phyloP scores from a whole-genome alignment of 352 stramenopile species.

The Pythium phragmiticola region DNA sequence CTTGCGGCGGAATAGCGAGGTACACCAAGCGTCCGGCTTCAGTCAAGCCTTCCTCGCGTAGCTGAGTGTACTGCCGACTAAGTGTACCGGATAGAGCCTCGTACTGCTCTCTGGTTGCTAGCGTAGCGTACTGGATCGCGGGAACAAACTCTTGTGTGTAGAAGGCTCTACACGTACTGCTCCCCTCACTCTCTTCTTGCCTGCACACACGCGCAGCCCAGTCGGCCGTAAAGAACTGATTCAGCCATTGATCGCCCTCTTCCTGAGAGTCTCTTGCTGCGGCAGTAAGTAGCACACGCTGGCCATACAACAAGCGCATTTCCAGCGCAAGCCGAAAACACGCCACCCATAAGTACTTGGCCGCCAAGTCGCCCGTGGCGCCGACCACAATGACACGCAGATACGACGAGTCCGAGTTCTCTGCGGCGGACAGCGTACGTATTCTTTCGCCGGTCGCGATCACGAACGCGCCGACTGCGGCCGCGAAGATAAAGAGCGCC shows the following conservation, averaged over 20 bases:
- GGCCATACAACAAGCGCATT: background rate
- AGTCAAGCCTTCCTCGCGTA: background rate
- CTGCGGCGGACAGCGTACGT: background rate
- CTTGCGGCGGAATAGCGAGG: constrained; percentile 70
- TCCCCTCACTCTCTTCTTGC: constrained; percentile 1
- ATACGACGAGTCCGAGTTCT: background rate
- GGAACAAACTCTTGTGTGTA: constrained; percentile 35
- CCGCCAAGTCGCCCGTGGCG: constrained; percentile 76
- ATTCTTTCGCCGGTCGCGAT: background rate
- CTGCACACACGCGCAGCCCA: constrained; percentile 39
- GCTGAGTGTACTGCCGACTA: constrained; percentile 4
- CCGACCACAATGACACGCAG: constrained; percentile 58
- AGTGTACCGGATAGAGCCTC: constrained; percentile 14
- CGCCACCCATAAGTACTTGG: constrained; percentile 84
- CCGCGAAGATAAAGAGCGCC: background rate
- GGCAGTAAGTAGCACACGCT: constrained; percentile 40
- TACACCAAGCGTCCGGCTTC: constrained; percentile 66
- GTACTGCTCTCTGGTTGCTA: constrained; percentile 41
- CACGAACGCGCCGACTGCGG: background rate
- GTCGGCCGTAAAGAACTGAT: constrained; percentile 31
- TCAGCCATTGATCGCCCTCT: constrained; percentile 34
- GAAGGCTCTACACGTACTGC: constrained; percentile 33
- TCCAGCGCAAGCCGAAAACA: constrained; percentile 58
- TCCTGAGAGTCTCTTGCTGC: constrained; percentile 36
- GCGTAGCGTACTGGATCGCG: constrained; percentile 44